Conservation (phyloP, 2,329 filamentous ascomycete genomes). For the Westerdykella ornata region DNA sequence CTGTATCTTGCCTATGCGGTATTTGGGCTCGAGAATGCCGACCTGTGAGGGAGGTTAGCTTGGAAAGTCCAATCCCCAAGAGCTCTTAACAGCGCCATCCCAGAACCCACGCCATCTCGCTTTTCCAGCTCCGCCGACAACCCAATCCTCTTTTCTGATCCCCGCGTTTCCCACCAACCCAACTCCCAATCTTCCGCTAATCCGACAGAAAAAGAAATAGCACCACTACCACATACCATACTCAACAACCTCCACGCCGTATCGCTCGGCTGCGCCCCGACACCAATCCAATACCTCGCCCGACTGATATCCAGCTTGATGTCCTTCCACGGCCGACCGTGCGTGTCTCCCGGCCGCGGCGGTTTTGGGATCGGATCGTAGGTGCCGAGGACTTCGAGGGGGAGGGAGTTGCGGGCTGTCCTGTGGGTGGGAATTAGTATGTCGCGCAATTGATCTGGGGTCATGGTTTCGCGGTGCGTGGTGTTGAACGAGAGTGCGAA, state of each 20-base stretch:
- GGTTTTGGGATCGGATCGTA: constrained; percentile 55
- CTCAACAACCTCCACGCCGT: constrained; percentile 78
- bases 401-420: constrained; percentile 77
- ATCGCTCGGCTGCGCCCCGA: constrained; percentile 90
- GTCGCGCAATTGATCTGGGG: neutral
- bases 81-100: neutral
- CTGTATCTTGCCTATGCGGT: constrained; percentile 28
- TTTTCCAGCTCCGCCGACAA: neutral
- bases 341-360: constrained; percentile 45
- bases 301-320: constrained; percentile 76
- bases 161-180: neutral
- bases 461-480: neutral
- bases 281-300: constrained; percentile 92
- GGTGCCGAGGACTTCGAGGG: constrained; percentile 80
- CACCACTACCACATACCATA: constrained; percentile 49
- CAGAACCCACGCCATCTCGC: neutral
- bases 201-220: neutral
- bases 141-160: neutral
- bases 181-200: neutral
- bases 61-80: neutral
- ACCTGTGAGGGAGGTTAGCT: constrained; percentile 11
- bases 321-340: constrained; percentile 72
- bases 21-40: constrained; percentile 35
- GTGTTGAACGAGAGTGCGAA: neutral
- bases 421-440: constrained; percentile 40